phyloP scores from a whole-genome alignment of 495 filamentous ascomycete genomes.

The Astrocystis sublimbata region DNA sequence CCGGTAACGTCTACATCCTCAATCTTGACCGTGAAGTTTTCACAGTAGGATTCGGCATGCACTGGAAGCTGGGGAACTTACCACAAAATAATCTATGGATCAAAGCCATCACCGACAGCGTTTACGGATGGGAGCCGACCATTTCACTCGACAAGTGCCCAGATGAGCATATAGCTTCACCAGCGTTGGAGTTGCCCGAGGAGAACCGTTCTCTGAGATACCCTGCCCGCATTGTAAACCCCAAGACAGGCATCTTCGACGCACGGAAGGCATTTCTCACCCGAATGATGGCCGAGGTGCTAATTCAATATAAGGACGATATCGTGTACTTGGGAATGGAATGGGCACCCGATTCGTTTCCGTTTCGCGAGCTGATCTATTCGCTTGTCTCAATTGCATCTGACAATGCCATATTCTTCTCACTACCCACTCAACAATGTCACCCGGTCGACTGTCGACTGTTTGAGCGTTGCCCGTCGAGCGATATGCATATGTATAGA shows the following conservation, averaged over 20 bases:
- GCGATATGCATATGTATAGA: too few relatives aligned
- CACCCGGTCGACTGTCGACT: background rate
- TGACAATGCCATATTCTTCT: background rate
- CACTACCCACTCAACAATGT: background rate
- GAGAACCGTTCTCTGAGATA: background rate
- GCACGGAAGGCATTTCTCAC: background rate
- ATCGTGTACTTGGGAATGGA: background rate
- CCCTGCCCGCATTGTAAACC: background rate
- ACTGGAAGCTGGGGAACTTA: background rate
- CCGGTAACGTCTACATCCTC: background rate
- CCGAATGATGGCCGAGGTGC: background rate
- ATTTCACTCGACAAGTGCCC: background rate
- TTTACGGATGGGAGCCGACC: background rate
- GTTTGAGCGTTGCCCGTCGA: background rate
- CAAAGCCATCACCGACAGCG: background rate
- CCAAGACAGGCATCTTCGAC: background rate
- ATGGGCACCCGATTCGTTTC: conserved; percentile 1
- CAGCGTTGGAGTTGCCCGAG: background rate
- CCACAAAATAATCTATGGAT: background rate
- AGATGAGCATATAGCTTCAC: background rate
- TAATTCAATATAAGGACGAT: background rate
- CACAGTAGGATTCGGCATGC: background rate
- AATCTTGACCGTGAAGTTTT: conserved; percentile 3
- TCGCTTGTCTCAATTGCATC: conserved; percentile 6
- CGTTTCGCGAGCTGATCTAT: conserved; percentile 1